phyloP scores from a whole-genome alignment of 331 rosid species.

The Rosa hybrid region DNA sequence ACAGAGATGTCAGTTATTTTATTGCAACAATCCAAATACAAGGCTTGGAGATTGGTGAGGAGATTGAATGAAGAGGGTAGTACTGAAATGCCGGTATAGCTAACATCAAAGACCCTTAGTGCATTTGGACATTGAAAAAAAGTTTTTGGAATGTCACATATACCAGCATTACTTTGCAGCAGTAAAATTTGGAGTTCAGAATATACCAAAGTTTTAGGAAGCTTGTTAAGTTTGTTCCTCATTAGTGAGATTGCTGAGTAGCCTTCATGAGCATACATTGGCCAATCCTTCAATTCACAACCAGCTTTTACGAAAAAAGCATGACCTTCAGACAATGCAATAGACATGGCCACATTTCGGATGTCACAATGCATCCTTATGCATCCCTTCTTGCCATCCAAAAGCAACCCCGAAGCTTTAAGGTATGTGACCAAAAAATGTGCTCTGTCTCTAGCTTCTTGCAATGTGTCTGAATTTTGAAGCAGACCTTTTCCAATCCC shows the following conservation, averaged over 20 bases:
- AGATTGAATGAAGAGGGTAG: conserved; percentile 1
- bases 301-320: neutral
- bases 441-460: conserved; percentile 15
- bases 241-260: conserved; percentile 9
- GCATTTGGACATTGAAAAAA: neutral
- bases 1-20: neutral
- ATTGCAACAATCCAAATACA: neutral
- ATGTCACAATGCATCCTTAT: neutral
- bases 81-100: neutral
- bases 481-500: neutral
- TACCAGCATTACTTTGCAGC: neutral
- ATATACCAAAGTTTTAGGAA: neutral
- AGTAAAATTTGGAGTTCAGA: neutral
- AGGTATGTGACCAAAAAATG: conserved; percentile 1
- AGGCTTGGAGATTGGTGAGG: neutral
- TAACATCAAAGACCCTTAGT: conserved; percentile 2
- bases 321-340: neutral
- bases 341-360: neutral
- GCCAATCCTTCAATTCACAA: conserved; percentile 7
- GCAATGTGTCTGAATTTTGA: neutral
- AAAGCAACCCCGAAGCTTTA: neutral
- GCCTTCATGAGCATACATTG: neutral
- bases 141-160: neutral
- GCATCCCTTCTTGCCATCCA: neutral
- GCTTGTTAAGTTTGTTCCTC: neutral